Conservation (phyloP, 306 rosid species). For the Casuarina glauca region DNA sequence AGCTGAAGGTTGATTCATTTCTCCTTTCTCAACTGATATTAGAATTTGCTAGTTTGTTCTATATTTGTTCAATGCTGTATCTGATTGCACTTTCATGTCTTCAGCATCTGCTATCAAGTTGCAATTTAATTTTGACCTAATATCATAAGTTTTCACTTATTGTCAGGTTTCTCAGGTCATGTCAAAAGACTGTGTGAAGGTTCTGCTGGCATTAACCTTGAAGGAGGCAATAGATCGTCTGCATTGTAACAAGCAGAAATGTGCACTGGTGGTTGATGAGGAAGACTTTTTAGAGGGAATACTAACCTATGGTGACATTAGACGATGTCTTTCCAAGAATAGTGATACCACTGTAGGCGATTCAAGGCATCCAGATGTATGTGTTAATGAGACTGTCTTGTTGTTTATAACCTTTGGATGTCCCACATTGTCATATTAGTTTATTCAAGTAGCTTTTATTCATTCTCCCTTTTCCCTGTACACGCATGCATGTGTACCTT, state of each 20-base stretch:
- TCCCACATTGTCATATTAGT: background rate
- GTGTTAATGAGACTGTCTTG: constrained; percentile 26
- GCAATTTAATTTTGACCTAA: background rate
- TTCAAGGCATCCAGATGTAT: constrained; percentile 57
- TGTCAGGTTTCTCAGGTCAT: constrained; percentile 78
- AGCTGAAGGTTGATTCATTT: constrained; percentile 60
- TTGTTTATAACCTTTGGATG: constrained; percentile 4
- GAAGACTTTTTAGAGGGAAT: constrained; percentile 88
- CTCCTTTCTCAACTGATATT: constrained; percentile 11
- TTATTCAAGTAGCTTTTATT: background rate
- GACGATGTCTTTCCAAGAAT: constrained; percentile 58
- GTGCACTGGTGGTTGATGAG: constrained; percentile 69
- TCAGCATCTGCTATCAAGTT: background rate
- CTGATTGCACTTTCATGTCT: constrained; percentile 10
- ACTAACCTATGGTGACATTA: constrained; percentile 80
- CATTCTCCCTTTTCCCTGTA: background rate
- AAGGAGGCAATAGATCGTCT: constrained; percentile 71
- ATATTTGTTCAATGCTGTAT: constrained; percentile 14
- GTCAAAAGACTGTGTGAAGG: constrained; percentile 71
- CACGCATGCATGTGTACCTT: background rate
- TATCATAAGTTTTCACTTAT: constrained; percentile 16
- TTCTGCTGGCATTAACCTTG: constrained; percentile 47
- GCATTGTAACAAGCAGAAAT: constrained; percentile 69
- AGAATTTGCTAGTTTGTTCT: background rate
- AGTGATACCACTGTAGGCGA: constrained; percentile 46